phyloP scores from a whole-genome alignment of 768 basidiomycete species.

The Lanmaoa rubissima region DNA sequence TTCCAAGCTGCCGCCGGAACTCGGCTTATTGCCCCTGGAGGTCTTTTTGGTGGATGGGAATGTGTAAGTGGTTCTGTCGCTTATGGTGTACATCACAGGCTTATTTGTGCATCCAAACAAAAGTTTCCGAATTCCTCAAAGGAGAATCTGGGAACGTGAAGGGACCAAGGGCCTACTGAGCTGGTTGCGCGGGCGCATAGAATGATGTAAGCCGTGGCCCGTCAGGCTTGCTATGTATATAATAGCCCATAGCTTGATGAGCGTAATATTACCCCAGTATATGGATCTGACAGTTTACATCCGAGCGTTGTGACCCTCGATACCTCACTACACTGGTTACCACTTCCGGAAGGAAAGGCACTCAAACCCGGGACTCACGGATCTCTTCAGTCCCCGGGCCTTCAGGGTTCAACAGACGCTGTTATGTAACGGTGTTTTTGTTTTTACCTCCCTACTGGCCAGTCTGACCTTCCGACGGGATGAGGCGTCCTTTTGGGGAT shows the following conservation, averaged over 20 bases:
- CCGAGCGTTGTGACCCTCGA: too few species aligned
- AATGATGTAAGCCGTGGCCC: constrained; percentile 33
- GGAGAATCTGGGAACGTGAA: constrained; percentile 84
- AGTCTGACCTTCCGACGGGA: too few species aligned
- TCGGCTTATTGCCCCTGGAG: constrained; percentile 76
- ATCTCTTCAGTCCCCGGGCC: too few species aligned
- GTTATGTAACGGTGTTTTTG: too few species aligned
- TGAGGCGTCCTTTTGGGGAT: too few species aligned
- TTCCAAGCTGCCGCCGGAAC: constrained; percentile 59
- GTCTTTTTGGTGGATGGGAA: constrained; percentile 86
- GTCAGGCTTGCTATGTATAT: neutral
- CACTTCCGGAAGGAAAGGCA: too few species aligned
- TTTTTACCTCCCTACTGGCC: too few species aligned
- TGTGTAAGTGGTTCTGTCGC: constrained; percentile 48
- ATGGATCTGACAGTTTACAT: neutral
- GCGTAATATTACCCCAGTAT: neutral
- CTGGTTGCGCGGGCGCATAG: constrained; percentile 76
- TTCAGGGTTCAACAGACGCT: too few species aligned
- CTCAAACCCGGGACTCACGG: too few species aligned
- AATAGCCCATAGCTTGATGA: neutral
- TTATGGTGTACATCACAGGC: neutral
- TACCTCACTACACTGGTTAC: too few species aligned
- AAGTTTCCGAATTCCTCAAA: constrained; percentile 79
- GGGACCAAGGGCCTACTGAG: constrained; percentile 78
- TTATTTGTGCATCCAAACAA: neutral